These are phyloP conservation scores for Knoxia roxburghii DNA, from an alignment of 257 asterid genomes.

Conservation along the genomic window DNA sequence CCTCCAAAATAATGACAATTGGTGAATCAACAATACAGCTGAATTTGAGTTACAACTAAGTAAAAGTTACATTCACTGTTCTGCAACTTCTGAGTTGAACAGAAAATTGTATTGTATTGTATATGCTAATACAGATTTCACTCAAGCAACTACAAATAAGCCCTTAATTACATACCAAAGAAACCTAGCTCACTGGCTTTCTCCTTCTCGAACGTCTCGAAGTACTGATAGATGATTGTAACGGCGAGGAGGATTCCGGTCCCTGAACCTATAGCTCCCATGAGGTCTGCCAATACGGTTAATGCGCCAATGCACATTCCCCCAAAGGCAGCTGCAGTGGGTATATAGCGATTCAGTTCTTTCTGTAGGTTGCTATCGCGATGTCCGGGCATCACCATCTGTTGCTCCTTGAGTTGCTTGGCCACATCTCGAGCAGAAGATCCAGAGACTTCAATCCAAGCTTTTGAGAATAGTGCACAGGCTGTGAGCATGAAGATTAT, in stretches of 20 bases:
- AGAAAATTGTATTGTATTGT: not conserved
- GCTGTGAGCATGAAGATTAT: conserved; percentile 61
- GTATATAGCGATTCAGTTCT: conserved; percentile 63
- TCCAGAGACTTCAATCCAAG: conserved; percentile 77
- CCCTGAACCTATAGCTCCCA: conserved; percentile 79
- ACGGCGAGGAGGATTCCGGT: conserved; percentile 69
- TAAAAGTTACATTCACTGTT: not conserved
- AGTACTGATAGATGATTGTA: conserved; percentile 66
- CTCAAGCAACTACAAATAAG: too few relatives aligned
- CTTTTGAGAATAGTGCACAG: conserved; percentile 64
- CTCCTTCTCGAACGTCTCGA: conserved; percentile 78
- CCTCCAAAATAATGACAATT: too few relatives aligned
- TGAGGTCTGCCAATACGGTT: conserved; percentile 64
- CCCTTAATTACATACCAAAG: conserved; percentile 47
- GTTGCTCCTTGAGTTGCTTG: conserved; percentile 94
- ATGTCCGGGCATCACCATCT: conserved; percentile 84
- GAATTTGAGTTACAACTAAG: not conserved
- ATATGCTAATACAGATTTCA: too few relatives aligned
- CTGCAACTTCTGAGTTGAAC: not conserved
- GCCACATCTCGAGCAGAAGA: conserved; percentile 69
- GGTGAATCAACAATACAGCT: not conserved
- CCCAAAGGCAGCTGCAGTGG: conserved; percentile 76
- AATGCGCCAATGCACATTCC: conserved; percentile 73
- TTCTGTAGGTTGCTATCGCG: conserved; percentile 59
- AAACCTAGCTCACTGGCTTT: conserved; percentile 68